These are phyloP conservation scores for Funneliformis caledonium DNA, from an alignment of 371 early-diverging fungal species.

Conservation along the genomic window DNA sequence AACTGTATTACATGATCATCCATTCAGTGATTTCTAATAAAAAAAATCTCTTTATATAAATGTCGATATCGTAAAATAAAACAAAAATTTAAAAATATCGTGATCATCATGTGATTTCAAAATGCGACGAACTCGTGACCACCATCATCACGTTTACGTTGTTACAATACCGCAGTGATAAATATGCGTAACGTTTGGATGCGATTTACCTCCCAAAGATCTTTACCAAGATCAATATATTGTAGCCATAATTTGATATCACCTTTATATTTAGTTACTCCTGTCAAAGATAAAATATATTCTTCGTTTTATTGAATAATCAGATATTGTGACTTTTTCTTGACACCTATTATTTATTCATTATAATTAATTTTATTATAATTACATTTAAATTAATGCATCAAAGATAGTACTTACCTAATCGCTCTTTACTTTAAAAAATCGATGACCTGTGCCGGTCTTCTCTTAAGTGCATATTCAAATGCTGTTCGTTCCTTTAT, in stretches of 20 bases:
- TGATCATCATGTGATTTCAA: too few relatives aligned
- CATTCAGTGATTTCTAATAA: neutral
- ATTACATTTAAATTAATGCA: neutral
- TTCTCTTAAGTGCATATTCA: constrained; percentile 85
- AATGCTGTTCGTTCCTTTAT: constrained; percentile 87
- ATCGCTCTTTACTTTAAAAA: constrained; percentile 81
- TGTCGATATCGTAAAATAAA: too few relatives aligned
- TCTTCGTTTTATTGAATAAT: constrained; percentile 69
- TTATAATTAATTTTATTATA: neutral
- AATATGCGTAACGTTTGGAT: too few relatives aligned
- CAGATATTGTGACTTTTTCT: constrained; percentile 53
- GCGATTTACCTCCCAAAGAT: constrained; percentile 67
- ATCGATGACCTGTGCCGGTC: constrained; percentile 75
- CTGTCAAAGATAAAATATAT: constrained; percentile 82
- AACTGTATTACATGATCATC: too few relatives aligned
- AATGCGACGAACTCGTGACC: neutral
- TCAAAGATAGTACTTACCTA: constrained; percentile 48
- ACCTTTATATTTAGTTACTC: constrained; percentile 76
- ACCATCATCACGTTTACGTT: too few relatives aligned
- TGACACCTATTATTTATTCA: constrained; percentile 39
- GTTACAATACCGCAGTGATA: too few relatives aligned
- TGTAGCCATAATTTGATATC: constrained; percentile 88
- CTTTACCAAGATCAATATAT: constrained; percentile 85
- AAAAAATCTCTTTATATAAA: too few relatives aligned
- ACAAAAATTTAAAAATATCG: too few relatives aligned